Base-by-base conservation (phyloP, 1,139 yeast genomes). In the Blastobotrys illinoisensis region DNA sequence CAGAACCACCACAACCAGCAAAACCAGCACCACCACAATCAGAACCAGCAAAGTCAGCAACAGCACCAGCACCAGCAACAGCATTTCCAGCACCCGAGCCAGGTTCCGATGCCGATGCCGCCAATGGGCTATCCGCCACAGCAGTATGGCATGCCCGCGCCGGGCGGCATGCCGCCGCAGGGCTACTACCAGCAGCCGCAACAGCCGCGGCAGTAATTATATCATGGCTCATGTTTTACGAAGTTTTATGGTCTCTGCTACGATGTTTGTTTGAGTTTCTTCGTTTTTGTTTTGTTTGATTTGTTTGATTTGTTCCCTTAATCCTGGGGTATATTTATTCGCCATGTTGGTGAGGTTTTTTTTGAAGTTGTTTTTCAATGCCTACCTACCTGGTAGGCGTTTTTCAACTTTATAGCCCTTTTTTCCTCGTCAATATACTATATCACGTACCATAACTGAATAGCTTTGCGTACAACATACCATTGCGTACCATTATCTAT, bases 1-100 rank as follows among this genome's bases (percentile, higher is more conserved):
- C 50, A 49, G 21, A 56, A 58, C 63, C 60, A 52, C 62, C 55
- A 58, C 63, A 60, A 52, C 62, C 55, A 52, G 63, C 66, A 52
- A 63, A 62, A 53, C 62, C 56, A 44, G 58, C 55, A 46, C 52
- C 53, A 53, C 62, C 56, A 44, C 58, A 55, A 46, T 51, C 53
- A 48, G 24, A 48, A 44, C 4, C 65, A 52, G 45, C 66, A 57
- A 47, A 64, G 56, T 20, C 68, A 60, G 51, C 58, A 54, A 23
- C 62, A 49, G 43, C 57, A 57, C 40, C 54, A 45, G 21, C 36
- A 23, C 20, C 51, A 23, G 9, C 58, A 26, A 55, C 56, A 18
- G 60, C 58, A 23, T 60, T 55, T 2, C 57, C 53, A 21, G 55
- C 58, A n/a, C 47, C 46, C 9, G 60, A 57, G 46, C 32, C 32